Conservation (phyloP, 2,329 filamentous ascomycete genomes). For the Aspergillus amoenus region DNA sequence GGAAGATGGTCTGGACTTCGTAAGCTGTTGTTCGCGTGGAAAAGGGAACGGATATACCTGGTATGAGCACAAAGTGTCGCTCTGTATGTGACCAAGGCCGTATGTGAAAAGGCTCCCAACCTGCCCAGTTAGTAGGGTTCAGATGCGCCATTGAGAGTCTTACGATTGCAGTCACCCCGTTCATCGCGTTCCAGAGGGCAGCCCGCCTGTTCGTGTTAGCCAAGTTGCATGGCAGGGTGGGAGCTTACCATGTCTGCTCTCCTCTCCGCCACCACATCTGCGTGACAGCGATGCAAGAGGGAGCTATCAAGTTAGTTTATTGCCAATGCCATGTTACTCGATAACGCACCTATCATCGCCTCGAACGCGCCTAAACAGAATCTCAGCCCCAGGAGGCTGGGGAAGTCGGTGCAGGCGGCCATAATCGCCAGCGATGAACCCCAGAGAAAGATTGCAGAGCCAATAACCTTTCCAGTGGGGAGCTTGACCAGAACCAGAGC, state of each 20-base stretch:
- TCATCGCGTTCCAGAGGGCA: conserved; percentile 62
- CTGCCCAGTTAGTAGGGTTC: no score
- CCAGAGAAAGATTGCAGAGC: conserved; percentile 55
- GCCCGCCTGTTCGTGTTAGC: conserved; percentile 34
- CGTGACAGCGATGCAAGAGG: conserved; percentile 58
- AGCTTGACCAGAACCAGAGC: conserved; percentile 44
- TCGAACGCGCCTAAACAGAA: conserved; percentile 45
- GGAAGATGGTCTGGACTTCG: conserved; percentile 46
- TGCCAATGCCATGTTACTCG: background rate
- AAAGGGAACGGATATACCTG: conserved; percentile 15
- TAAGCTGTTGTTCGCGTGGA: no score
- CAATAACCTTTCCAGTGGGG: conserved; percentile 56
- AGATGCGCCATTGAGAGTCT: conserved; percentile 37
- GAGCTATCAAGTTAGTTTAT: conserved; percentile 25
- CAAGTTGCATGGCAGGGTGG: no score
- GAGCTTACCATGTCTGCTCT: conserved; percentile 53
- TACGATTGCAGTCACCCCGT: conserved; percentile 58
- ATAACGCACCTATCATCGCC: conserved; percentile 21
- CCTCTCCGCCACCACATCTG: conserved; percentile 63
- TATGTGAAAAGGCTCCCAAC: conserved; percentile 50
- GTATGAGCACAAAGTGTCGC: conserved; percentile 36
- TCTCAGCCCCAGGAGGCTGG: conserved; percentile 46
- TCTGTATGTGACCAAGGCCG: conserved; percentile 58
- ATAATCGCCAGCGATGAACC: conserved; percentile 53
- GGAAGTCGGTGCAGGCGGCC: conserved; percentile 51